Conservation (phyloP, 2,329 filamentous ascomycete species). For the Diaporthe humulicola region DNA sequence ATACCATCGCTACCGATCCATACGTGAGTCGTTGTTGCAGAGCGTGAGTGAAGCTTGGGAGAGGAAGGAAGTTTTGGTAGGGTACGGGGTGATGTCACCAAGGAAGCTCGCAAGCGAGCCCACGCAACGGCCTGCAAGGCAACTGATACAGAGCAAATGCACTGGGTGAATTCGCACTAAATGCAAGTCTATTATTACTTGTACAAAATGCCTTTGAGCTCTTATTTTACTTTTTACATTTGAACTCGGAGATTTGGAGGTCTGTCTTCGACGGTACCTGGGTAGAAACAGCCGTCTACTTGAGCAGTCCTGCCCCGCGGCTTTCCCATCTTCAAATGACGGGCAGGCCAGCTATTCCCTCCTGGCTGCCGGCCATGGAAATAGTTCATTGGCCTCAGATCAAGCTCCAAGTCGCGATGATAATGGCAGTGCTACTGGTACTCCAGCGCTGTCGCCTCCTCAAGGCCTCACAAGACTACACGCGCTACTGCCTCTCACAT, state of each 20-base stretch:
- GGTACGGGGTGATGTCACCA: slow-evolving; percentile 39
- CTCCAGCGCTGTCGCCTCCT: background rate
- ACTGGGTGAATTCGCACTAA: background rate
- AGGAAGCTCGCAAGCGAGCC: slow-evolving; percentile 9
- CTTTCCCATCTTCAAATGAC: background rate
- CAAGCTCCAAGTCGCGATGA: background rate
- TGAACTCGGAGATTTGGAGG: background rate
- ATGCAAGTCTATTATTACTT: background rate
- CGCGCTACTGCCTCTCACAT: background rate
- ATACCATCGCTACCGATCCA: slow-evolving; percentile 58
- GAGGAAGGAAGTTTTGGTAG: slow-evolving; percentile 34
- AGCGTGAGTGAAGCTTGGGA: slow-evolving; percentile 40
- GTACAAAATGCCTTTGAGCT: background rate
- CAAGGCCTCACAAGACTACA: background rate
- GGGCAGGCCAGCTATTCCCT: background rate
- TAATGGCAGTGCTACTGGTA: background rate
- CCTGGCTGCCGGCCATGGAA: background rate
- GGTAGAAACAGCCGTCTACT: background rate
- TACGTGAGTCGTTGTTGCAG: slow-evolving; percentile 43
- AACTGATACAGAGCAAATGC: background rate
- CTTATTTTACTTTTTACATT: slow-evolving; percentile 3
- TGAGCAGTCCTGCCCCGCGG: background rate
- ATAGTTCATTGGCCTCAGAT: background rate
- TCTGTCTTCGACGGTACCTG: background rate
- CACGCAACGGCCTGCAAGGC: background rate